Conservation (phyloP, 208 protist genomes). For the Trypanosoma congolense region DNA sequence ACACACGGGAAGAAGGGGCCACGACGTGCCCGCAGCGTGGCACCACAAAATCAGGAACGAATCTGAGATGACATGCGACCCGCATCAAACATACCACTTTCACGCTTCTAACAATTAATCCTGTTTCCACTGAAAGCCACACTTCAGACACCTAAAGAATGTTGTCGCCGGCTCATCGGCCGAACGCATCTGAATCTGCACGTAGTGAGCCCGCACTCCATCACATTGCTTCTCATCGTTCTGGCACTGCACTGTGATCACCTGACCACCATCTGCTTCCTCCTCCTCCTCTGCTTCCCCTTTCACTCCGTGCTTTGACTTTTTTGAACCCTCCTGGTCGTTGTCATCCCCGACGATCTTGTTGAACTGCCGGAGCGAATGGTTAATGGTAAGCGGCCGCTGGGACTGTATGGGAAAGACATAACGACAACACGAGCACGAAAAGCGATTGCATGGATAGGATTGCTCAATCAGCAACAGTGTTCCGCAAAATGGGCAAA, state of each 20-base stretch:
- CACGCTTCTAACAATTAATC: no score
- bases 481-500: slow-evolving; percentile 88
- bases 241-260: slow-evolving; percentile 78
- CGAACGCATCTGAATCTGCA: slow-evolving; percentile 96
- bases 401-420: slow-evolving; percentile 30
- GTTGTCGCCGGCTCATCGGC: slow-evolving; percentile 97
- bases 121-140: slow-evolving; percentile 90
- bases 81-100: no score
- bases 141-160: slow-evolving; percentile 96
- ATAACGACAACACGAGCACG: slow-evolving; percentile 76
- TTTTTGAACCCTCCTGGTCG: background rate
- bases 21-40: no score
- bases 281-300: slow-evolving; percentile 22
- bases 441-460: slow-evolving; percentile 34
- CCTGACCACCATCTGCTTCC: slow-evolving; percentile 53
- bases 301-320: slow-evolving; percentile 15
- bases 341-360: slow-evolving; percentile 29
- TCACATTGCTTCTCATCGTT: slow-evolving; percentile 79
- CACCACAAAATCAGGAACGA: no score
- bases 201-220: slow-evolving; percentile 87
- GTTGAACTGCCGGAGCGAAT: slow-evolving; percentile 53
- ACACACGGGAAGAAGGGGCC: no score
- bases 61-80: no score
- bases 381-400: slow-evolving; percentile 43
- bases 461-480: slow-evolving; percentile 58